Conservation (phyloP, 495 filamentous ascomycete species). For the Aeminium ludgeri region DNA sequence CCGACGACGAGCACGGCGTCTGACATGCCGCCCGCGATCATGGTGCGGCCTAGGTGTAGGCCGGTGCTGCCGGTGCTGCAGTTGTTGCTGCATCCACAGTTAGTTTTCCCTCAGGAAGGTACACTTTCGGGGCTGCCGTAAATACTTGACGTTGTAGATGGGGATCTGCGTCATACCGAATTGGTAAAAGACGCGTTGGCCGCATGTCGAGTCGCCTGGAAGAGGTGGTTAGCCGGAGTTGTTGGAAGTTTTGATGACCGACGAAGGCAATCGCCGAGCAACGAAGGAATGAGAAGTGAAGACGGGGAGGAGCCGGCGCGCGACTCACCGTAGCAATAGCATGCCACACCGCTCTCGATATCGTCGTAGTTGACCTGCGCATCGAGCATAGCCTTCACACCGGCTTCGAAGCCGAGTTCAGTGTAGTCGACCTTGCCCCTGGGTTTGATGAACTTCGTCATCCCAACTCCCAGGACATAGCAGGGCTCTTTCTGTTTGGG, state of each 20-base stretch:
- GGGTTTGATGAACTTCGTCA: constrained; percentile 99
- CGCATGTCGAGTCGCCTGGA: constrained; percentile 60
- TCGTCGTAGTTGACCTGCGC: constrained; percentile 94
- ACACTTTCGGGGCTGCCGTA: no score
- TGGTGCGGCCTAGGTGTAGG: constrained; percentile 61
- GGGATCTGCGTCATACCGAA: constrained; percentile 74
- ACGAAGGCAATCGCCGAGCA: no score
- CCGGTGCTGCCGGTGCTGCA: constrained; percentile 67
- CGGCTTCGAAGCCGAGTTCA: constrained; percentile 86
- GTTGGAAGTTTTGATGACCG: no score
- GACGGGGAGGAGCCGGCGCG: no score
- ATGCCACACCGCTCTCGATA: constrained; percentile 88
- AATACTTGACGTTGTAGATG: constrained; percentile 92
- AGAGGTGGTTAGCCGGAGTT: constrained; percentile 17
- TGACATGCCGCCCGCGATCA: constrained; percentile 63
- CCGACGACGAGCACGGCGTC: constrained; percentile 83
- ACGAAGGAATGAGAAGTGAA: no score
- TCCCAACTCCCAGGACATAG: constrained; percentile 93
- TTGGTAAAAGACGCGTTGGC: constrained; percentile 96
- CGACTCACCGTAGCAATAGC: constrained; percentile 69
- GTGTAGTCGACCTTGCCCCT: constrained; percentile 80
- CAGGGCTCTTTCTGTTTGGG: constrained; percentile 28
- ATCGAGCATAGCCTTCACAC: constrained; percentile 88
- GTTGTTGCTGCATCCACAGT: no score
- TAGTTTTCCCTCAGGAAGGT: no score